Evolutionary conservation across 1,284 basidiomycete genomes (phyloP).

Genomic region (Ustilago vetiveriae): DNA sequence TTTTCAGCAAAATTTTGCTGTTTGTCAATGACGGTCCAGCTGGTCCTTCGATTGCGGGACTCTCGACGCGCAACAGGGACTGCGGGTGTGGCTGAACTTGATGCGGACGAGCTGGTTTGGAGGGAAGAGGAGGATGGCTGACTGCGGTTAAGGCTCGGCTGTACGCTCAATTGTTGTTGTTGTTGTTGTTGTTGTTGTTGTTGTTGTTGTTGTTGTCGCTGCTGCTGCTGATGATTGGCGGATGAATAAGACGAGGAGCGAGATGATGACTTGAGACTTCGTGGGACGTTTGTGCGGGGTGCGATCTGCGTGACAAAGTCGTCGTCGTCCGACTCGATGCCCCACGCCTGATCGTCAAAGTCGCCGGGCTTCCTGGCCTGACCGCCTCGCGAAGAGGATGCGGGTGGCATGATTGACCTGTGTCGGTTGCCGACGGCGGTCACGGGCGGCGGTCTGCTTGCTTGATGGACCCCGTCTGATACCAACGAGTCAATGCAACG

Average conservation of each 20-base stretch:
- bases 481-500: too few relatives aligned
- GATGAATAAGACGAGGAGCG: constrained; percentile 37
- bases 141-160: constrained; percentile 9
- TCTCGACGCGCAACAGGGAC: constrained; percentile 3
- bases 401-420: constrained; percentile 1
- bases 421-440: not conserved
- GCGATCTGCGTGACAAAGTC: constrained; percentile 60
- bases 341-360: constrained; percentile 66
- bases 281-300: constrained; percentile 36
- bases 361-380: constrained; percentile 16
- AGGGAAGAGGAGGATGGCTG: constrained; percentile 20
- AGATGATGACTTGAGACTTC: constrained; percentile 27
- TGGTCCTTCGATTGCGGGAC: constrained; percentile 21
- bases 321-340: constrained; percentile 64
- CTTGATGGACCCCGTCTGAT: too few relatives aligned
- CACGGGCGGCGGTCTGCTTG: too few relatives aligned
- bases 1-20: constrained; percentile 5
- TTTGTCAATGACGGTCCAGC: constrained; percentile 52
- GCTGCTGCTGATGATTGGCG: constrained; percentile 9
- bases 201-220: constrained; percentile 14
- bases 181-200: not conserved
- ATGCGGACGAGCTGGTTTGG: constrained; percentile 1
- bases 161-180: constrained; percentile 5
- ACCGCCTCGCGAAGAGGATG: constrained; percentile 9
- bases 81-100: constrained; percentile 1